These are phyloP conservation scores for Diatrype stigma DNA, from an alignment of 2,329 filamentous ascomycete species.

Conservation along the genomic window DNA sequence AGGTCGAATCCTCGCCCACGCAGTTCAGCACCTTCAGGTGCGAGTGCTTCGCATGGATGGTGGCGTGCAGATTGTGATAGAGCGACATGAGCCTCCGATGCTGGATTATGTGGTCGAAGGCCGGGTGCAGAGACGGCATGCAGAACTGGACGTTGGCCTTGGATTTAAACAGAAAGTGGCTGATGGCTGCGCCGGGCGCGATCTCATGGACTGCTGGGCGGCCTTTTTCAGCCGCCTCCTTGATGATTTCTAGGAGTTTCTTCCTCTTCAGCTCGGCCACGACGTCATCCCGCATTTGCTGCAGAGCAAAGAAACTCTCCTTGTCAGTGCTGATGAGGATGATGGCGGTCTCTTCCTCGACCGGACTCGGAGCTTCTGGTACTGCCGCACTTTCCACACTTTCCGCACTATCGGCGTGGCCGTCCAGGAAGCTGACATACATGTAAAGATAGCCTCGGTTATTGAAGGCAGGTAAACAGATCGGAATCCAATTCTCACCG, in stretches of 20 bases:
- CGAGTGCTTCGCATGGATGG: conserved; percentile 78
- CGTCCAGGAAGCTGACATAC: conserved; percentile 93
- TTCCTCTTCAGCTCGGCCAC: conserved; percentile 69
- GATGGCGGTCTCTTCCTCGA: conserved; percentile 79
- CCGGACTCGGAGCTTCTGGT: conserved; percentile 51
- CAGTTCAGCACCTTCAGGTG: conserved; percentile 84
- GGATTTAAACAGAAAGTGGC: conserved; percentile 95
- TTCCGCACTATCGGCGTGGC: conserved; percentile 41
- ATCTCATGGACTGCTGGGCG: conserved; percentile 71
- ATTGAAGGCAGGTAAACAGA: conserved; percentile 96
- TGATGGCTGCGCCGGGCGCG: conserved; percentile 72
- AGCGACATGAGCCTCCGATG: conserved; percentile 73
- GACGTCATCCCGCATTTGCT: conserved; percentile 64
- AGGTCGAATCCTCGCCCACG: conserved; percentile 69
- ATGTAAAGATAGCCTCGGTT: conserved; percentile 96
- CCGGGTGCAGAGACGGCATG: conserved; percentile 75
- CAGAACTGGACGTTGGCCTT: conserved; percentile 91
- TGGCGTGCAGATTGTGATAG: conserved; percentile 80
- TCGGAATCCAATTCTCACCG: conserved; percentile 94
- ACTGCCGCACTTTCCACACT: conserved; percentile 40
- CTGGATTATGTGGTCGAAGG: conserved; percentile 56
- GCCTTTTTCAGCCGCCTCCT: conserved; percentile 63
- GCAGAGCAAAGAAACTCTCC: conserved; percentile 87
- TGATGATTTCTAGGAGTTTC: conserved; percentile 70
- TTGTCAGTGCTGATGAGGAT: conserved; percentile 89